Evolutionary conservation across 2,329 filamentous ascomycete genomes (phyloP).

Genomic region (Venturia aucupariae): DNA sequence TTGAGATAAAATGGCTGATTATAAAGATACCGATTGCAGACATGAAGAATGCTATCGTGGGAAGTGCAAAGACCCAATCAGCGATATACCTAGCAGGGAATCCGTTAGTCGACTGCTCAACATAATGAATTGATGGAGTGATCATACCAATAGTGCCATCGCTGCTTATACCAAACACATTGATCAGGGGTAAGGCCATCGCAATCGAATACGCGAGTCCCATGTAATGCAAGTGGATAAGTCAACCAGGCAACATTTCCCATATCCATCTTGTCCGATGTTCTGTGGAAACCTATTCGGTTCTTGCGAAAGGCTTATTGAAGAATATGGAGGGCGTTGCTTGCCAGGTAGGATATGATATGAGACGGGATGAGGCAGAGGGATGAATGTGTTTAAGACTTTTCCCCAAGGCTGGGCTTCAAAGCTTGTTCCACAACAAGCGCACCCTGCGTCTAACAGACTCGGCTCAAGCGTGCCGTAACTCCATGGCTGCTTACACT

Average conservation of each 20-base stretch:
- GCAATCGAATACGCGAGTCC: conserved; percentile 21
- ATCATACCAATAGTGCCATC: conserved; percentile 43
- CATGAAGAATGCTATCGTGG: conserved; percentile 45
- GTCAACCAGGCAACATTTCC: conserved; percentile 19
- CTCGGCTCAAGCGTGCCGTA: neutral
- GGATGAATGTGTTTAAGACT: neutral
- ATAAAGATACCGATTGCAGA: conserved; percentile 40
- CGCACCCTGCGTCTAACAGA: too few species aligned
- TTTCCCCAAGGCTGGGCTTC: neutral
- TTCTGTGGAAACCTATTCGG: neutral
- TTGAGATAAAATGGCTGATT: conserved; percentile 30
- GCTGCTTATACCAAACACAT: conserved; percentile 37
- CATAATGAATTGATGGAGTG: neutral
- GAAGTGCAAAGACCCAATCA: conserved; percentile 44
- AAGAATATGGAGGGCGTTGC: too few species aligned
- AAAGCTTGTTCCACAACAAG: neutral
- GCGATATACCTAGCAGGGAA: conserved; percentile 39
- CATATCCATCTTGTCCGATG: conserved; percentile 1
- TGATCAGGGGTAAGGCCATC: conserved; percentile 33
- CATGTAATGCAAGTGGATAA: conserved; percentile 17
- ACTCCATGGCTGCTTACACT: neutral
- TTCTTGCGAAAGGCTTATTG: neutral
- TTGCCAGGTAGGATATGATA: too few species aligned
- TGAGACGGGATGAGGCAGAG: neutral
- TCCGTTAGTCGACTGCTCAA: neutral